Conservation (phyloP, 1,284 basidiomycete genomes). For the Tilletia indica region DNA sequence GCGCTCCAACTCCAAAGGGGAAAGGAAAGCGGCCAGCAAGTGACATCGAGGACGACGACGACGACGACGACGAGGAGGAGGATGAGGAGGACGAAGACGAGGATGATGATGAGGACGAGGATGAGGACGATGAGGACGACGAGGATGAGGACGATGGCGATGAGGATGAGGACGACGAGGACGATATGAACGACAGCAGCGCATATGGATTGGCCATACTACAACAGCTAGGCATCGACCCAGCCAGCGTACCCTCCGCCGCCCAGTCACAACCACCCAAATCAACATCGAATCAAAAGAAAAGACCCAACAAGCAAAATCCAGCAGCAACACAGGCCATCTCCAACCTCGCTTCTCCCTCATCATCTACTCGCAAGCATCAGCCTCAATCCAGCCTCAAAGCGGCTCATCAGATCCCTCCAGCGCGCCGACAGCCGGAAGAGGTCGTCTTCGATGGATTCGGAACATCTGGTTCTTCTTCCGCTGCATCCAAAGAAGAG, state of each 20-base stretch:
- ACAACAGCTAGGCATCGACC: conserved; percentile 1
- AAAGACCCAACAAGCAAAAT: not conserved
- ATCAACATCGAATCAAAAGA: not conserved
- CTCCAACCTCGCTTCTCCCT: not conserved
- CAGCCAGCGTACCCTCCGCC: not conserved
- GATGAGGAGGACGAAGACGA: too few species aligned
- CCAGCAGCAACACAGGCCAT: not conserved
- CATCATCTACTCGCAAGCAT: too few species aligned
- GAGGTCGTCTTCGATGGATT: not conserved
- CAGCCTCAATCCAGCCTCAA: not conserved
- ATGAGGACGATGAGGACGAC: conserved; percentile 16
- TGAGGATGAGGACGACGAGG: not conserved
- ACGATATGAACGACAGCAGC: not conserved
- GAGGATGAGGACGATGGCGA: conserved; percentile 20
- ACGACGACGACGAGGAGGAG: not conserved
- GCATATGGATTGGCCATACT: not conserved
- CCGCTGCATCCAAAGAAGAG: not conserved
- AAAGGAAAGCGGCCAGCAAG: too few species aligned
- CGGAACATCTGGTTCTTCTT: not conserved
- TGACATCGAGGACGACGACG: not conserved
- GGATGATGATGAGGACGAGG: not conserved
- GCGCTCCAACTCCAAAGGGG: too few species aligned
- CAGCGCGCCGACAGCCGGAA: not conserved
- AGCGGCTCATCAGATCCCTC: not conserved
- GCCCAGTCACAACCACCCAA: not conserved